phyloP scores from a whole-genome alignment of 495 filamentous ascomycete species.

The Pseudotulostoma volvatum region DNA sequence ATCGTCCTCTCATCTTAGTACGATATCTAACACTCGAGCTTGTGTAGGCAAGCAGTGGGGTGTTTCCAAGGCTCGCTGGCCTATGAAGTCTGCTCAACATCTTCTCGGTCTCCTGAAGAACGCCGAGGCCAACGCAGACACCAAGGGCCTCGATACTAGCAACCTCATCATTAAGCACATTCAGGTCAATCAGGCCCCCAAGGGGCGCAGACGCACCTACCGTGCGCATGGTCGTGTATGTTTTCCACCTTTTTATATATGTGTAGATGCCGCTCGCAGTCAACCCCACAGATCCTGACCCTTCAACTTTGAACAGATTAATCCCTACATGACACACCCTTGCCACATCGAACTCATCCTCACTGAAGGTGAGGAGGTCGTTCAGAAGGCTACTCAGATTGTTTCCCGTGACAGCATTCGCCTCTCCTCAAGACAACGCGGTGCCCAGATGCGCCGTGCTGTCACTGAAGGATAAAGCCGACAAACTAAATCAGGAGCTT shows the following conservation, averaged over 20 bases:
- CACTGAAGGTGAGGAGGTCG: slow-evolving; percentile 77
- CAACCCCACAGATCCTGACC: too few species aligned
- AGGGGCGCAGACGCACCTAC: slow-evolving; percentile 95
- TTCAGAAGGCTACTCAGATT: slow-evolving; percentile 57
- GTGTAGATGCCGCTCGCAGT: too few species aligned
- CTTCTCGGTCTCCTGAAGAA: slow-evolving; percentile 95
- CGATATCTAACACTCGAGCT: neutral
- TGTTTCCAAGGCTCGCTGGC: slow-evolving; percentile 94
- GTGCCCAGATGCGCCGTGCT: slow-evolving; percentile 56
- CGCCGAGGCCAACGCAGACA: slow-evolving; percentile 96
- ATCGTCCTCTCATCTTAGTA: too few species aligned
- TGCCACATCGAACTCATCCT: slow-evolving; percentile 99
- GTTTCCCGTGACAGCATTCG: slow-evolving; percentile 41
- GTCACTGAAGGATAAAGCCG: slow-evolving; percentile 74
- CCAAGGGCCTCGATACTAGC: slow-evolving; percentile 95
- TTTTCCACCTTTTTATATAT: slow-evolving; percentile 14
- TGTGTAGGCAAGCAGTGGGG: slow-evolving; percentile 89
- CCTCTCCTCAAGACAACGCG: slow-evolving; percentile 79
- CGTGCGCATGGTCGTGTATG: slow-evolving; percentile 98
- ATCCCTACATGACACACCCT: slow-evolving; percentile 99
- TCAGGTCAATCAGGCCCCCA: slow-evolving; percentile 99
- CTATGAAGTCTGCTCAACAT: slow-evolving; percentile 96
- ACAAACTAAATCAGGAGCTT: too few species aligned
- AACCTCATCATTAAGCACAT: slow-evolving; percentile 98
- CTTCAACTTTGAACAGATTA: too few species aligned